Evolutionary conservation across 768 basidiomycete genomes (phyloP), one percentile per base, ranked within the genome.

Genomic region (Boletus sp.): DNA sequence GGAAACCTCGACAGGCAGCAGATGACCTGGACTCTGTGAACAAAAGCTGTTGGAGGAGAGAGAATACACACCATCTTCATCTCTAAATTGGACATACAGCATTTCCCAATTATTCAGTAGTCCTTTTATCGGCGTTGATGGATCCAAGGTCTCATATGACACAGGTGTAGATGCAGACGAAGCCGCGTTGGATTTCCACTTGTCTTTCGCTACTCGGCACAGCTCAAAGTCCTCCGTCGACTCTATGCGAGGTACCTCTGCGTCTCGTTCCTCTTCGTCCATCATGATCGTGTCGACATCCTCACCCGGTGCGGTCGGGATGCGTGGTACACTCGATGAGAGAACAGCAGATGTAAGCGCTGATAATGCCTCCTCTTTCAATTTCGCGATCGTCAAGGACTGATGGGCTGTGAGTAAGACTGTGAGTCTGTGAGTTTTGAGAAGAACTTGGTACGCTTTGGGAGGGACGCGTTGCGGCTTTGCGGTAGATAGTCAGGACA

Each of bases 391-490:
- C 6, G 80, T 81, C 9, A 77, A 77, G 33, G 76, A 77, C 8
- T 81, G 83, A 39, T 77, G 69, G 10, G 78, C 76, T 7, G 83
- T 81, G 57, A 85, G 71, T 61, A 86, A 77, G 59, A 89, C 72
- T 7, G 84, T 84, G 48, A 87, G 72, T 58, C 82, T 87, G 74
- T 90, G 87, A 0, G 87, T 85, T 63, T 87, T 88, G 59, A 90
- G 69, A n/a, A 83, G 75, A 17, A 90, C 64, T 50, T 87, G 83
- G 70, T 84, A 84, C 46, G 81, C 74, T 71, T 84, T 88, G 8
- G 84, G 83, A 38, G 77, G 77, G 14, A 74, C 58, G 64, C 80
- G 78, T 13, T 74, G 77, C 27, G 83, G 83, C 86, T 83, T 53
- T 51, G 11, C 7, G 23, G 30, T 25, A 27, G 9, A 10, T 3